A percentile compares a stretch with the other conserved stretches of the same genome.
Evolutionary conservation across 1,284 basidiomycete species (phyloP).

Genomic region (Gymnopus androsaceus): DNA sequence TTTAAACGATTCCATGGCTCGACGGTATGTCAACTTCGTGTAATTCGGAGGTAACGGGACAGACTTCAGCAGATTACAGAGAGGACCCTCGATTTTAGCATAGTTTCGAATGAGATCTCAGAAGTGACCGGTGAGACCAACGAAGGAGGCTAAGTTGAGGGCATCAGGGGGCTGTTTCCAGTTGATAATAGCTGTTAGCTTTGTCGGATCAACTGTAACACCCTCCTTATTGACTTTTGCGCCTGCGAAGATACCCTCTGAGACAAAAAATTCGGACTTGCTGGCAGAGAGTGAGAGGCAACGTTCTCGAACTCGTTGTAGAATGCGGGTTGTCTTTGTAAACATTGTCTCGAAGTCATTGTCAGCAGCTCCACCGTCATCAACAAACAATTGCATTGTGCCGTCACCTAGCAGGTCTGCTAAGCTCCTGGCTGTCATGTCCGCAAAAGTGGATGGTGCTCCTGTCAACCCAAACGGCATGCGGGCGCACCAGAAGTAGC

Average conservation of each 20-base stretch:
- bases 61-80: constrained; percentile 29
- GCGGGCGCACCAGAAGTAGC: constrained; percentile 35
- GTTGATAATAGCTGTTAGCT: constrained; percentile 34
- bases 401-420: constrained; percentile 32
- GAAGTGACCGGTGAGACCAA: constrained; percentile 24
- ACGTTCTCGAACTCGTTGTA: constrained; percentile 23
- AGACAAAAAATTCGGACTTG: constrained; percentile 36
- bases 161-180: constrained; percentile 34
- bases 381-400: constrained; percentile 34
- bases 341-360: constrained; percentile 30
- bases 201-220: constrained; percentile 32
- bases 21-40: constrained; percentile 25
- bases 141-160: constrained; percentile 27
- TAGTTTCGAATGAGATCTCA: constrained; percentile 32
- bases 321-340: constrained; percentile 22
- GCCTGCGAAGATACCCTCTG: constrained; percentile 34
- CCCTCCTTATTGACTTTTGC: constrained; percentile 30
- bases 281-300: constrained; percentile 33
- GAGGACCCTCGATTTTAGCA: constrained; percentile 29
- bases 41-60: constrained; percentile 19
- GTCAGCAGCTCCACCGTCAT: constrained; percentile 31
- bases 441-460: constrained; percentile 37
- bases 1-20: constrained; percentile 22
- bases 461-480: constrained; percentile 47
- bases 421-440: constrained; percentile 32